Percentiles rank a stretch among this genome's conserved stretches.
Evolutionary conservation across 1,284 basidiomycete genomes (phyloP).

Genomic region (Microbotryum lychnidis-dioicae): DNA sequence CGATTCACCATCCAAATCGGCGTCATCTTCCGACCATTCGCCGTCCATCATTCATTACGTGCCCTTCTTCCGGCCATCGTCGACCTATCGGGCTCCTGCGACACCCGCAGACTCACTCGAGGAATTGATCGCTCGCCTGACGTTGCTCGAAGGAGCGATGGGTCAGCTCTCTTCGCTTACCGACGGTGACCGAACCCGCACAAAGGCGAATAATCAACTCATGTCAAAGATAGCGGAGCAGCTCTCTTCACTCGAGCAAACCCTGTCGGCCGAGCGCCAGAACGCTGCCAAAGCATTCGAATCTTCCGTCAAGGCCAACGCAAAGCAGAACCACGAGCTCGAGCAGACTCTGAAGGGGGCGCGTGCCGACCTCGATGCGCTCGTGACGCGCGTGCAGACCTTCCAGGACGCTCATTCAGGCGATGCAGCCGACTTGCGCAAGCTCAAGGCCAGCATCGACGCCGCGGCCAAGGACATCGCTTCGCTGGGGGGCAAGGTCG

Average conservation of each 20-base stretch:
- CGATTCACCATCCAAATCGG: too few species aligned
- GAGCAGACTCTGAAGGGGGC: constrained; percentile 12
- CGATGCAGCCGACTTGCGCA: constrained; percentile 10
- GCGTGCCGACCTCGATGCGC: constrained; percentile 49
- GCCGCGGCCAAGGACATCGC: constrained; percentile 20
- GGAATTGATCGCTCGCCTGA: constrained; percentile 59
- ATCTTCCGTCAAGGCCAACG: neutral
- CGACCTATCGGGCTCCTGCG: constrained; percentile 44
- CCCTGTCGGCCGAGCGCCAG: constrained; percentile 16
- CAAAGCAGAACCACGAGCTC: constrained; percentile 5
- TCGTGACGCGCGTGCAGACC: constrained; percentile 46
- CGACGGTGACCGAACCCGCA: constrained; percentile 19
- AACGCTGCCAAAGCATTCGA: constrained; percentile 7
- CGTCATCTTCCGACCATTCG: neutral
- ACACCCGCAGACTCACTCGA: constrained; percentile 58
- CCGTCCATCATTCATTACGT: constrained; percentile 3
- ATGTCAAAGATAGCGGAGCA: constrained; percentile 35
- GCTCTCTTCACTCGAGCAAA: constrained; percentile 37
- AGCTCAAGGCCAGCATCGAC: constrained; percentile 16
- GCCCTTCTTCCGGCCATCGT: constrained; percentile 31
- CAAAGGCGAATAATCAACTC: constrained; percentile 36
- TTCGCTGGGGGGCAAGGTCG: constrained; percentile 55
- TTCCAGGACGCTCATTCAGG: constrained; percentile 11
- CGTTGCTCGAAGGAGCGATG: constrained; percentile 39
- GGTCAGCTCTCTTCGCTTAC: constrained; percentile 42